These are phyloP conservation scores for Coniella vitis DNA, from an alignment of 2,329 filamentous ascomycete species.

Conservation along the genomic window DNA sequence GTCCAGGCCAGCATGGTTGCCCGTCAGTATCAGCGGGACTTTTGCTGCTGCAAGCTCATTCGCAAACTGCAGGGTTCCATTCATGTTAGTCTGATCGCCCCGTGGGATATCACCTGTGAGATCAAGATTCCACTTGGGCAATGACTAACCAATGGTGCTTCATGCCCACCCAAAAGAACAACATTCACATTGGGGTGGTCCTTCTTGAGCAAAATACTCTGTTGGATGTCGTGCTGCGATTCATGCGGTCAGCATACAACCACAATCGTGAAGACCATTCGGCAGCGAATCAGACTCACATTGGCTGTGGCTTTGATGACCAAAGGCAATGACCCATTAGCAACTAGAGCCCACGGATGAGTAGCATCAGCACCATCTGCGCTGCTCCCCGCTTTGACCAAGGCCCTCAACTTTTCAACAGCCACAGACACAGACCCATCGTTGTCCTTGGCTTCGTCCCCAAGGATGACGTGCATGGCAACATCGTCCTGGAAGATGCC, in stretches of 20 bases:
- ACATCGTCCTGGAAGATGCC: slow-evolving; percentile 36
- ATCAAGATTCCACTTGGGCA: not conserved
- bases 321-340: slow-evolving; percentile 31
- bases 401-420: slow-evolving; percentile 29
- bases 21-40: slow-evolving; percentile 37
- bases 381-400: slow-evolving; percentile 27
- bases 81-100: not conserved
- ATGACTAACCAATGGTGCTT: slow-evolving; percentile 29
- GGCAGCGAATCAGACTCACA: slow-evolving; percentile 18
- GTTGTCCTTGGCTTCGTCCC: slow-evolving; percentile 26
- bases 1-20: slow-evolving; percentile 27
- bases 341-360: slow-evolving; percentile 29
- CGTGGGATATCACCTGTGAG: too few species aligned
- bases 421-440: slow-evolving; percentile 20
- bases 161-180: slow-evolving; percentile 32
- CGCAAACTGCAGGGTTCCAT: slow-evolving; percentile 26
- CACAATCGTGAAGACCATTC: not conserved
- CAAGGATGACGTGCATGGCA: slow-evolving; percentile 34
- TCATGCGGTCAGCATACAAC: not conserved
- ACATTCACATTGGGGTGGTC: slow-evolving; percentile 27
- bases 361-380: slow-evolving; percentile 12
- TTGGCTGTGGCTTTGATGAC: slow-evolving; percentile 33
- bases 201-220: slow-evolving; percentile 32
- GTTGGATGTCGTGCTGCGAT: slow-evolving; percentile 32
- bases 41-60: slow-evolving; percentile 31